These are phyloP conservation scores for Microcyclospora pomicola DNA, from an alignment of 2,329 filamentous ascomycete species.

Conservation along the genomic window DNA sequence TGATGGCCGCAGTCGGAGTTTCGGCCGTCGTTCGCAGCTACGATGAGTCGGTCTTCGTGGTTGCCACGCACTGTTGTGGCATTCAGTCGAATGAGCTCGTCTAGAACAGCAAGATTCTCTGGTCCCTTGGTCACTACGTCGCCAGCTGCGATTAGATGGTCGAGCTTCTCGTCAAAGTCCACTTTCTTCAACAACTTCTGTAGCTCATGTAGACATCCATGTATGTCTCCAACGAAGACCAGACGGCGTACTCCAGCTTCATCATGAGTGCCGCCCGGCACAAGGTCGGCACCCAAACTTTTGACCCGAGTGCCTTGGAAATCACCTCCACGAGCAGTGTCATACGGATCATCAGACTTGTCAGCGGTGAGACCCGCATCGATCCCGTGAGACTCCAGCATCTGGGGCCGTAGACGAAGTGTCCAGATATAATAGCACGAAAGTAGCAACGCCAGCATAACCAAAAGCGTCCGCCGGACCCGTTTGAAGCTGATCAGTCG, in stretches of 20 bases:
- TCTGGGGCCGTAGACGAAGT: slow-evolving; percentile 23
- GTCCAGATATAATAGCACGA: slow-evolving; percentile 24
- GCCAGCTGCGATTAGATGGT: slow-evolving; percentile 64
- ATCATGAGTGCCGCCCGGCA: slow-evolving; percentile 21
- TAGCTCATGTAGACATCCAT: slow-evolving; percentile 63
- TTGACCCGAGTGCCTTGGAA: slow-evolving; percentile 27
- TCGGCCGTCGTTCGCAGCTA: slow-evolving; percentile 20
- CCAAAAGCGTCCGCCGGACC: slow-evolving; percentile 19
- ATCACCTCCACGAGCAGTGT: slow-evolving; percentile 14
- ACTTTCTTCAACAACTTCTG: slow-evolving; percentile 51
- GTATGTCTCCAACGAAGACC: slow-evolving; percentile 79
- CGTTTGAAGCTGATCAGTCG: slow-evolving; percentile 9
- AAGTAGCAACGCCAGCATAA: slow-evolving; percentile 19
- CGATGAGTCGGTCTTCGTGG: slow-evolving; percentile 77
- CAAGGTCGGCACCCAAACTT: slow-evolving; percentile 30
- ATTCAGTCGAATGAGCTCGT: slow-evolving; percentile 55
- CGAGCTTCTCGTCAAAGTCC: slow-evolving; percentile 46
- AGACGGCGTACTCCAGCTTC: slow-evolving; percentile 42
- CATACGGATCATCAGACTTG: slow-evolving; percentile 16
- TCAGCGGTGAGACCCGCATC: slow-evolving; percentile 16
- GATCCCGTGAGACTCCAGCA: slow-evolving; percentile 19
- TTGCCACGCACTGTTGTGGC: slow-evolving; percentile 83
- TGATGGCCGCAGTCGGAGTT: too few relatives aligned
- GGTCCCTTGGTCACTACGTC: slow-evolving; percentile 81
- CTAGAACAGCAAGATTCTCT: slow-evolving; percentile 64